These are phyloP conservation scores for Trichoderma brevicompactum DNA, from an alignment of 2,329 filamentous ascomycete species.

Conservation along the genomic window DNA sequence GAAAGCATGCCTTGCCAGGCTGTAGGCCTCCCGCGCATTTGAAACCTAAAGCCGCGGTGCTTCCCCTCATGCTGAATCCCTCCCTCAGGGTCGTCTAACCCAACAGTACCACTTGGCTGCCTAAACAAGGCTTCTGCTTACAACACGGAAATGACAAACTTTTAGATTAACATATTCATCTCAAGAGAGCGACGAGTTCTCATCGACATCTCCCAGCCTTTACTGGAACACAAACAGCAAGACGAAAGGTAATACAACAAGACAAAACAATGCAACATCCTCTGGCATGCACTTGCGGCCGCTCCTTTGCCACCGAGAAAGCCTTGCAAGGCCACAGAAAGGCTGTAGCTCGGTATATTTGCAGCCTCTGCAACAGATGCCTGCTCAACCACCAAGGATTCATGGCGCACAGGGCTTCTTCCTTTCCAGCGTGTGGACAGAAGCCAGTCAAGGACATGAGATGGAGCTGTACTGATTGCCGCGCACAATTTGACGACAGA, in stretches of 20 bases:
- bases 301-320: neutral
- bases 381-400: neutral
- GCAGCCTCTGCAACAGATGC: constrained; percentile 11
- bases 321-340: neutral
- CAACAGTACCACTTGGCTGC: too few relatives aligned
- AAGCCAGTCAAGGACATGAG: neutral
- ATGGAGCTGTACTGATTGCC: constrained; percentile 1
- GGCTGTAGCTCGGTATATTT: neutral
- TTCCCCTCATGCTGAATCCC: neutral
- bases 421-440: neutral
- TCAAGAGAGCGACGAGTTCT: too few relatives aligned
- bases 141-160: too few relatives aligned
- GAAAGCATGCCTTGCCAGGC: neutral
- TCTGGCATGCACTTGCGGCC: constrained; percentile 7
- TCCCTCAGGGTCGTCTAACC: neutral
- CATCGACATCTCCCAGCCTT: neutral
- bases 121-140: too few relatives aligned
- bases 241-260: neutral
- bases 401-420: neutral
- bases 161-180: too few relatives aligned
- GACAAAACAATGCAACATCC: neutral
- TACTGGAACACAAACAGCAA: neutral
- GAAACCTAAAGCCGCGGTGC: constrained; percentile 13
- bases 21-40: constrained; percentile 11
- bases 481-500: neutral